These are phyloP conservation scores for Saturnispora sanitii DNA, from an alignment of 805 yeast species.

Conservation along the genomic window DNA sequence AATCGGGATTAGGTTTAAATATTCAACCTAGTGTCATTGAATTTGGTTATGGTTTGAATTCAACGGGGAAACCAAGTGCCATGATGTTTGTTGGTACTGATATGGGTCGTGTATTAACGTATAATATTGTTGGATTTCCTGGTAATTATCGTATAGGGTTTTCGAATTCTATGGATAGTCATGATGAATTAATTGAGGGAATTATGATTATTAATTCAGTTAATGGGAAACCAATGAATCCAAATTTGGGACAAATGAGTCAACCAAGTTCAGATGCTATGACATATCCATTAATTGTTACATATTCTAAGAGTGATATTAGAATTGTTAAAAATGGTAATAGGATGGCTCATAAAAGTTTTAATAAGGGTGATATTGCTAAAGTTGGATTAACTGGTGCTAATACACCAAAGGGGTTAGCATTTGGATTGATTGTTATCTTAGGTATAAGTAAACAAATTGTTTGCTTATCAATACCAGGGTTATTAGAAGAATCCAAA, in stretches of 20 bases:
- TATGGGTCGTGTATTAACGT: conserved; percentile 58
- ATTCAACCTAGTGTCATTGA: conserved; percentile 50
- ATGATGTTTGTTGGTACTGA: conserved; percentile 68
- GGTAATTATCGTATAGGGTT: conserved; percentile 54
- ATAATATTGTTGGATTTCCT: conserved; percentile 52
- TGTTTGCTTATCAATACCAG: conserved; percentile 41
- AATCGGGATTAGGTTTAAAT: conserved; percentile 21
- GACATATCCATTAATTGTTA: conserved; percentile 53
- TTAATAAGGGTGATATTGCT: conserved; percentile 40
- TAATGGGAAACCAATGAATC: conserved; percentile 56
- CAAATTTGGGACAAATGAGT: conserved; percentile 45
- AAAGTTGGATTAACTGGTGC: conserved; percentile 43
- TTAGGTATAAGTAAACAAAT: conserved; percentile 22
- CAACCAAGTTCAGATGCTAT: conserved; percentile 32
- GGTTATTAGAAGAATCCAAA: conserved; percentile 48
- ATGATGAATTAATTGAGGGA: conserved; percentile 41
- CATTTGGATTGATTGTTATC: conserved; percentile 24
- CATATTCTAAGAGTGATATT: conserved; percentile 48
- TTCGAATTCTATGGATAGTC: conserved; percentile 38
- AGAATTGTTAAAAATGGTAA: conserved; percentile 52
- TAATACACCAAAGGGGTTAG: conserved; percentile 14
- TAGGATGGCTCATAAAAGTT: conserved; percentile 54
- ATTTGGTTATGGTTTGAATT: conserved; percentile 67
- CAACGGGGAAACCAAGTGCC: conserved; percentile 44
- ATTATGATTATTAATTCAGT: conserved; percentile 50